Conservation (phyloP, 805 yeast species). For the Yamadazyma akitaensis region DNA sequence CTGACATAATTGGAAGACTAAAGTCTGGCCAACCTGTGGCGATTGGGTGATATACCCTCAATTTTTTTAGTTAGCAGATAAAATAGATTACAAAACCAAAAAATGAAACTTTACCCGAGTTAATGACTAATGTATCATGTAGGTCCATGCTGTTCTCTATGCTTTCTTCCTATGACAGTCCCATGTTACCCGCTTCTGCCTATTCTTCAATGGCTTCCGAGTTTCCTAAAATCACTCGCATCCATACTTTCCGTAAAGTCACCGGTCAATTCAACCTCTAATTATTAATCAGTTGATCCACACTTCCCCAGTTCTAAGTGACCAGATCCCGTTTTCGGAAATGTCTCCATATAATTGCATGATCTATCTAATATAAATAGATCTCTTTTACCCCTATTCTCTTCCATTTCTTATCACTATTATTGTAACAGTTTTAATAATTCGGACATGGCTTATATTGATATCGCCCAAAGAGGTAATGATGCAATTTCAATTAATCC, state of each 20-base stretch:
- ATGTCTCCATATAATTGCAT: background rate
- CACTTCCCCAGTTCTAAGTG: background rate
- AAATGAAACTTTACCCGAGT: background rate
- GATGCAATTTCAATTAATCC: conserved; percentile 45
- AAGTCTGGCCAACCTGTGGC: conserved; percentile 35
- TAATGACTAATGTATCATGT: background rate
- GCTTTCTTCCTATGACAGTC: too few relatives aligned
- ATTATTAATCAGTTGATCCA: background rate
- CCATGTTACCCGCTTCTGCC: background rate
- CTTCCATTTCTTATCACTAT: background rate
- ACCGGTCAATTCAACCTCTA: background rate
- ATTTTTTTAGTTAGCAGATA: background rate
- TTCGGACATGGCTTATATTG: conserved; percentile 5
- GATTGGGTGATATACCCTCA: conserved; percentile 16
- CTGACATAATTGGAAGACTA: conserved; percentile 22
- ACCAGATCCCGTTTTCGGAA: background rate
- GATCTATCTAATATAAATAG: background rate
- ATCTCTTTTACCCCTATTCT: conserved; percentile 9
- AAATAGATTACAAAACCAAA: background rate
- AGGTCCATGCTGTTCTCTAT: background rate
- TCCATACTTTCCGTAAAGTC: background rate
- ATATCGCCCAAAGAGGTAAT: conserved; percentile 22
- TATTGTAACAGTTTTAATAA: background rate
- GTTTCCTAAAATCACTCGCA: background rate
- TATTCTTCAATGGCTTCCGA: background rate